Evolutionary conservation across 139 green algal genomes (phyloP).

Genomic region (Mesostigma viride): DNA sequence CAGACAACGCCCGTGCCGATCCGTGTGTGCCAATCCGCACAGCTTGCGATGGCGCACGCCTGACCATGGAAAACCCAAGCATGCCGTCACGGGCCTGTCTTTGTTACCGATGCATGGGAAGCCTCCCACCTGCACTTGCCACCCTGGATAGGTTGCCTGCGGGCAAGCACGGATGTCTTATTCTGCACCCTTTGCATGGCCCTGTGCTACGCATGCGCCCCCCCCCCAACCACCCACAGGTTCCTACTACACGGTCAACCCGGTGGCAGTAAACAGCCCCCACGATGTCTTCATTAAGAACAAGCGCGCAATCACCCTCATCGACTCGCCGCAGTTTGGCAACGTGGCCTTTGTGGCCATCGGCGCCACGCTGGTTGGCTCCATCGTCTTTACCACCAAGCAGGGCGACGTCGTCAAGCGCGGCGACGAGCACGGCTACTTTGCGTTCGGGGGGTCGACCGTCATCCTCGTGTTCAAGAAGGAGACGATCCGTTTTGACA

Average conservation of each 20-base stretch:
- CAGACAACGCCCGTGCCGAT: too few species aligned
- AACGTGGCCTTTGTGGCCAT: slow-evolving; percentile 38
- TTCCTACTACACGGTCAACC: slow-evolving; percentile 44
- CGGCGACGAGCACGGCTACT: slow-evolving; percentile 43
- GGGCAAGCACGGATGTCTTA: too few species aligned
- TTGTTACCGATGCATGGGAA: too few species aligned
- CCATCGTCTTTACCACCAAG: background rate
- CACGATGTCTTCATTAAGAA: slow-evolving; percentile 44
- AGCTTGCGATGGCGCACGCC: too few species aligned
- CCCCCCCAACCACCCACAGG: too few species aligned
- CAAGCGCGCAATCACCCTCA: slow-evolving; percentile 34
- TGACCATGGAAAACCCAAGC: too few species aligned
- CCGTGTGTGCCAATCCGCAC: too few species aligned
- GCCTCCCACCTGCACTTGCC: too few species aligned
- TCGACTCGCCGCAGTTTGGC: slow-evolving; percentile 25
- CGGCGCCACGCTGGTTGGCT: background rate
- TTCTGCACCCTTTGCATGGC: too few species aligned
- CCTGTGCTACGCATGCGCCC: too few species aligned
- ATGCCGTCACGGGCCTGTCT: too few species aligned
- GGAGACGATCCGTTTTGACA: slow-evolving; percentile 16
- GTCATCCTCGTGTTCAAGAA: slow-evolving; percentile 32
- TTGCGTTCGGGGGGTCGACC: slow-evolving; percentile 44
- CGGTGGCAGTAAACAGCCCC: slow-evolving; percentile 35
- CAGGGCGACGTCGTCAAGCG: slow-evolving; percentile 9
- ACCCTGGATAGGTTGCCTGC: too few species aligned